These are phyloP conservation scores for Dactylonectria estremocensis DNA, from an alignment of 2,329 filamentous ascomycete species.

Conservation along the genomic window DNA sequence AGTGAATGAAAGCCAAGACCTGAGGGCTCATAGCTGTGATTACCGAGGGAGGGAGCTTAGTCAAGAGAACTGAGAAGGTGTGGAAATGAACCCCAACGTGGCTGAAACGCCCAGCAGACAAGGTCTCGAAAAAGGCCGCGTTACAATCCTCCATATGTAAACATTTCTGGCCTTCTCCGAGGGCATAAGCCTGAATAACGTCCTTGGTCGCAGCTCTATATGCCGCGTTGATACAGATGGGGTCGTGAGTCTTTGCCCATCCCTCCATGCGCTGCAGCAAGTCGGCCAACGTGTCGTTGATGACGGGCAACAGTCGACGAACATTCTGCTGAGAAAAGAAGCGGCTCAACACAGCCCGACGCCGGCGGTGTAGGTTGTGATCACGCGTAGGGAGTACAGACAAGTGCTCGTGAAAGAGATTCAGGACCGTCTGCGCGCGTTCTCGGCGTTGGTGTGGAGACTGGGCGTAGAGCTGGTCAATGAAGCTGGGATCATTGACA, in stretches of 20 bases:
- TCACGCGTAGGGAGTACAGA: slow-evolving; percentile 40
- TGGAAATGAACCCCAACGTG: slow-evolving; percentile 43
- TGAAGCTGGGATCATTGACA: slow-evolving; percentile 47
- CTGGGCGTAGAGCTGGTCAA: slow-evolving; percentile 40
- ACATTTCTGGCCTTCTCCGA: slow-evolving; percentile 45
- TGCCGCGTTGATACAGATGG: slow-evolving; percentile 20
- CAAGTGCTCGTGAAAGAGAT: slow-evolving; percentile 11
- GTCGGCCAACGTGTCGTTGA: slow-evolving; percentile 30
- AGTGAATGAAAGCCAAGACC: slow-evolving; percentile 19
- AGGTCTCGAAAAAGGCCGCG: slow-evolving; percentile 45
- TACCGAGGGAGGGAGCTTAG: slow-evolving; percentile 39
- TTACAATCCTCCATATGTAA: slow-evolving; percentile 51
- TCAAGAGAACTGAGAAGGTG: slow-evolving; percentile 41
- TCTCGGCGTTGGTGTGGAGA: slow-evolving; percentile 30
- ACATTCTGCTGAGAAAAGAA: slow-evolving; percentile 46
- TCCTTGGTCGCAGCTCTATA: slow-evolving; percentile 39
- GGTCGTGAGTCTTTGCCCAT: slow-evolving; percentile 21
- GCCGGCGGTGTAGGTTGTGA: slow-evolving; percentile 44
- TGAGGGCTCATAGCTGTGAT: slow-evolving; percentile 39
- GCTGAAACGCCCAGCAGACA: slow-evolving; percentile 30
- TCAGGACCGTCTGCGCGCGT: slow-evolving; percentile 26
- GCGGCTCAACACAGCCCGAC: slow-evolving; percentile 39
- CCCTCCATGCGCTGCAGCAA: slow-evolving; percentile 25
- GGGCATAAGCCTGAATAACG: slow-evolving; percentile 38
- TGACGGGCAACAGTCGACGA: slow-evolving; percentile 29